Evolutionary conservation across 495 filamentous ascomycete species (phyloP).

Genomic region (Parachaetomium inaequale): DNA sequence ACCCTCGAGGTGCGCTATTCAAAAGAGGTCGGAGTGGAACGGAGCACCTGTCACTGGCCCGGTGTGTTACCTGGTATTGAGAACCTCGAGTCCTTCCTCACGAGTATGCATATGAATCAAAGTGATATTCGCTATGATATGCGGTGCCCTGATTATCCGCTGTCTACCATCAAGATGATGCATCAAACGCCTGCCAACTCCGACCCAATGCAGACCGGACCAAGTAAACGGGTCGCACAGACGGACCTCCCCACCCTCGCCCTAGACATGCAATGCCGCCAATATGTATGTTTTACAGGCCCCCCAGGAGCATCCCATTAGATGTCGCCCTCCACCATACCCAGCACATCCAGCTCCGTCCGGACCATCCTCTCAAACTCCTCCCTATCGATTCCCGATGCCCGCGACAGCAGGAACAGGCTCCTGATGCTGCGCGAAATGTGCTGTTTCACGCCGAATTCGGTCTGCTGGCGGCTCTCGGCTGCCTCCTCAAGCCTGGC

Average conservation of each 20-base stretch:
- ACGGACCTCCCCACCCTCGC: slow-evolving; percentile 7
- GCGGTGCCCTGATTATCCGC: background rate
- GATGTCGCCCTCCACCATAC: slow-evolving; percentile 66
- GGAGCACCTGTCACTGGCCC: too few relatives aligned
- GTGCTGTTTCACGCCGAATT: slow-evolving; percentile 84
- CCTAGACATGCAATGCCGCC: background rate
- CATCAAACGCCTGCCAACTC: background rate
- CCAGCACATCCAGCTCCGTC: slow-evolving; percentile 74
- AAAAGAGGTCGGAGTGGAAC: too few relatives aligned
- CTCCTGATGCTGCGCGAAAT: slow-evolving; percentile 85
- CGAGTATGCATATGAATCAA: too few relatives aligned
- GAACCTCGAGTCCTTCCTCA: too few relatives aligned
- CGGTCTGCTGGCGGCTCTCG: slow-evolving; percentile 60
- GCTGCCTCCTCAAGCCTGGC: slow-evolving; percentile 64
- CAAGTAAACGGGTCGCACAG: background rate
- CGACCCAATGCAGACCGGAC: slow-evolving; percentile 8
- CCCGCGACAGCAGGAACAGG: slow-evolving; percentile 74
- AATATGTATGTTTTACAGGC: background rate
- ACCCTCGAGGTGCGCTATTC: too few relatives aligned
- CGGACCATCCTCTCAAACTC: slow-evolving; percentile 81
- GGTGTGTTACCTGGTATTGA: too few relatives aligned
- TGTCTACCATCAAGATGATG: background rate
- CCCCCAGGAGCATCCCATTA: background rate
- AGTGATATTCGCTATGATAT: background rate
- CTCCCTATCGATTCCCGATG: slow-evolving; percentile 72